phyloP scores from a whole-genome alignment of 2,329 filamentous ascomycete species.

The Microascus cirrosus region DNA sequence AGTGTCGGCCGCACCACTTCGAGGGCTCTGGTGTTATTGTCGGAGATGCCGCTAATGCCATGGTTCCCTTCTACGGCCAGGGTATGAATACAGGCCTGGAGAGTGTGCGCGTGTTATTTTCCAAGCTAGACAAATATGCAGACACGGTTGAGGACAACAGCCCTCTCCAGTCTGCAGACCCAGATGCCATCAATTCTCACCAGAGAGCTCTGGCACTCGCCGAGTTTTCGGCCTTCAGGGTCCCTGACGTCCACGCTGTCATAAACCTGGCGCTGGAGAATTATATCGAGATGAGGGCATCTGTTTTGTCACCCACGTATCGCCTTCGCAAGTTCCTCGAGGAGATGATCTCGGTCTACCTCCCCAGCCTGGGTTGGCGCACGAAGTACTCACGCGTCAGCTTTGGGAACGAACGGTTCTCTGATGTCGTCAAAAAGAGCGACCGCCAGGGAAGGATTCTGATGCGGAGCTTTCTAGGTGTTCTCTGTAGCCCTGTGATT shows the following conservation, averaged over 20 bases:
- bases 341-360: slow-evolving; percentile 64
- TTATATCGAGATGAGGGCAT: slow-evolving; percentile 86
- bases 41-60: slow-evolving; percentile 91
- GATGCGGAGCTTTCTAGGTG: neutral
- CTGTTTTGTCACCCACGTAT: slow-evolving; percentile 69
- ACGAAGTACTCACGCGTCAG: slow-evolving; percentile 90
- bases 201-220: slow-evolving; percentile 56
- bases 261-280: slow-evolving; percentile 87
- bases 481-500: slow-evolving; percentile 1
- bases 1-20: slow-evolving; percentile 83
- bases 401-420: slow-evolving; percentile 88
- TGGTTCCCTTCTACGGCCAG: slow-evolving; percentile 97
- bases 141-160: slow-evolving; percentile 31
- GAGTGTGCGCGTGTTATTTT: slow-evolving; percentile 82
- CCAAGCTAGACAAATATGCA: slow-evolving; percentile 60
- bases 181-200: slow-evolving; percentile 30
- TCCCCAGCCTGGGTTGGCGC: slow-evolving; percentile 73
- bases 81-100: slow-evolving; percentile 96
- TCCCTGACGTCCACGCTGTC: slow-evolving; percentile 75
- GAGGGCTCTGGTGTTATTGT: slow-evolving; percentile 68
- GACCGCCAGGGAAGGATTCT: slow-evolving; percentile 57
- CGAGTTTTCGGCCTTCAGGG: slow-evolving; percentile 64
- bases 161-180: slow-evolving; percentile 18
- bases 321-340: slow-evolving; percentile 76
- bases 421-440: slow-evolving; percentile 62